Evolutionary conservation across 2,329 filamentous ascomycete species (phyloP).

Genomic region (Endocalyx cinctus): DNA sequence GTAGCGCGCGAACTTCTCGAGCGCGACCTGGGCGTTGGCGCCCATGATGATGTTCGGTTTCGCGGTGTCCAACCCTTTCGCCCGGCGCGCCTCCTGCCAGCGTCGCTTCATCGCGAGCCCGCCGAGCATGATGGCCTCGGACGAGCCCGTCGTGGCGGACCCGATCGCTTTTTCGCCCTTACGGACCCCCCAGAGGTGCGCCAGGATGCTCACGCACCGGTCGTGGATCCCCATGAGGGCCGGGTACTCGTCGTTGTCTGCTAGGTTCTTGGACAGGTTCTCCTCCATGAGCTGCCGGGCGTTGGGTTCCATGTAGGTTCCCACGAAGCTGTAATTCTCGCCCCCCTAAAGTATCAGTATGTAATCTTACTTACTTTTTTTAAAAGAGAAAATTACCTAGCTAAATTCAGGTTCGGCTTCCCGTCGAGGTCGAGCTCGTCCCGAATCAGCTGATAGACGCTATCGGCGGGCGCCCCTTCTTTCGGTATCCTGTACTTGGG

Average conservation of each 20-base stretch:
- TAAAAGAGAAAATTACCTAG: conserved; percentile 34
- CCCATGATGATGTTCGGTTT: conserved; percentile 74
- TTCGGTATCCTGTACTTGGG: conserved; percentile 56
- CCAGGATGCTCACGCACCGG: conserved; percentile 64
- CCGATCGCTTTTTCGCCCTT: conserved; percentile 61
- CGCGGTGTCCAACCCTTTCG: conserved; percentile 56
- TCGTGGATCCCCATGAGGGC: conserved; percentile 56
- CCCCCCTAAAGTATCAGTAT: neutral
- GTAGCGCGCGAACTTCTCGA: conserved; percentile 70
- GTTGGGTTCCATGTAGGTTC: conserved; percentile 67
- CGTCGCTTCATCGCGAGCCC: conserved; percentile 70
- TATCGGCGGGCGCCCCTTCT: conserved; percentile 55
- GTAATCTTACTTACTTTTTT: conserved; percentile 10
- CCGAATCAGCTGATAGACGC: conserved; percentile 60
- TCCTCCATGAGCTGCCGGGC: conserved; percentile 62
- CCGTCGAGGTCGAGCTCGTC: conserved; percentile 63
- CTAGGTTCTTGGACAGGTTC: conserved; percentile 66
- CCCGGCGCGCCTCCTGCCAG: conserved; percentile 61
- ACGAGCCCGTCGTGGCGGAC: conserved; percentile 66
- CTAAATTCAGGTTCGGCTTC: conserved; percentile 63
- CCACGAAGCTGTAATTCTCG: conserved; percentile 69
- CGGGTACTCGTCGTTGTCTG: conserved; percentile 65
- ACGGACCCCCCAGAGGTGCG: conserved; percentile 60
- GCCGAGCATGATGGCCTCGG: conserved; percentile 66
- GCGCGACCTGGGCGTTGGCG: conserved; percentile 66